Conservation (phyloP, 805 yeast species). For the Scheffersomyces lignosus region DNA sequence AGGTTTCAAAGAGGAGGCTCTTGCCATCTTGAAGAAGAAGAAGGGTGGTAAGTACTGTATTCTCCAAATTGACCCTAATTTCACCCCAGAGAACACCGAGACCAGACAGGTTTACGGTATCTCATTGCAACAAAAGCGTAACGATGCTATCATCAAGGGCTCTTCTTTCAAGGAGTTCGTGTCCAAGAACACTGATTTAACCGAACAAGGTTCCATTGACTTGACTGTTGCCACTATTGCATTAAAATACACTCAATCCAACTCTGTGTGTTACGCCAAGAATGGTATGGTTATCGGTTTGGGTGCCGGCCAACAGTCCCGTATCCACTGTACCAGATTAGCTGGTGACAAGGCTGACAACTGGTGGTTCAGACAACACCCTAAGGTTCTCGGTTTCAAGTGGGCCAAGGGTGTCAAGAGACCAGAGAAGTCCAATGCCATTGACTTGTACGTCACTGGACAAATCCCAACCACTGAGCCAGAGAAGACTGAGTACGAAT, state of each 20-base stretch:
- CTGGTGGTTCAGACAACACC: constrained; percentile 99
- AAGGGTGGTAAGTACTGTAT: constrained; percentile 97
- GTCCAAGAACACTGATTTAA: constrained; percentile 78
- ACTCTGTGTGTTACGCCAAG: constrained; percentile 97
- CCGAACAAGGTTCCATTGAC: constrained; percentile 91
- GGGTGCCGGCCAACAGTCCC: constrained; percentile 99
- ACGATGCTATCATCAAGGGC: constrained; percentile 92
- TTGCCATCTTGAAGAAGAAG: constrained; percentile 84
- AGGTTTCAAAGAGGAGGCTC: constrained; percentile 90
- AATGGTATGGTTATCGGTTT: constrained; percentile 99
- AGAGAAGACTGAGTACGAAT: constrained; percentile 87
- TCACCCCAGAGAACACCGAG: constrained; percentile 76
- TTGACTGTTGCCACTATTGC: constrained; percentile 97
- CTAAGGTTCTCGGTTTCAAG: constrained; percentile 84
- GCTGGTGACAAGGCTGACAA: constrained; percentile 99
- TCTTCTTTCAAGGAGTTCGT: constrained; percentile 90
- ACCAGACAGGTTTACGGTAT: constrained; percentile 96
- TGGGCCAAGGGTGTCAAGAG: constrained; percentile 99
- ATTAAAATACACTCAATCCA: constrained; percentile 95
- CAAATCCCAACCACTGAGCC: constrained; percentile 92
- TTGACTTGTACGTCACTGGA: constrained; percentile 87
- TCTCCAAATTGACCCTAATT: constrained; percentile 94
- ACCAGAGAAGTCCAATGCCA: constrained; percentile 98
- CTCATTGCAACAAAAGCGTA: constrained; percentile 93
- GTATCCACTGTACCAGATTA: constrained; percentile 98